Base-by-base conservation (phyloP, 2,329 filamentous ascomycete species). In the Massarina eburnea region DNA sequence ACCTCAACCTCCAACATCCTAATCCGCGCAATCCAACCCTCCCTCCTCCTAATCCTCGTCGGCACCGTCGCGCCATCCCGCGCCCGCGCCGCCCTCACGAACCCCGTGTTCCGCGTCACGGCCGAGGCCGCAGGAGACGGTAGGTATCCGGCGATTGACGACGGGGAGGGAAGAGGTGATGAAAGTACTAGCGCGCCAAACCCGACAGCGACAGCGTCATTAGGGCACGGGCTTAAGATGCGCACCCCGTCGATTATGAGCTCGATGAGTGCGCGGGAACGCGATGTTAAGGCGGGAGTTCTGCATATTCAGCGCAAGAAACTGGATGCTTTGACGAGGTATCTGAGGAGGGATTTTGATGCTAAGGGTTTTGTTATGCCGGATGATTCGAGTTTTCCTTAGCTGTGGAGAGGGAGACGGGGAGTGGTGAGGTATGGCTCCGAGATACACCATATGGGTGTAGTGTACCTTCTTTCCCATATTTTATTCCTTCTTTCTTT, bases 251-350 rank as follows among this genome's bases (percentile, higher is more conserved):
- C 67, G 1, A 59, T 71, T 10, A 59, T 59, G 33, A 72, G 67
- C 56, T 59, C 67, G 24, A 65, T 71, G 60, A 68, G 67, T 48
- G 56, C 65, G 39, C 52, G 59, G n/a, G 65, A 72, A 30, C 62
- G 61, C 34, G 65, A 72, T 46, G 51, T 72, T 46, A 59, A 61
- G 30, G 51, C 63, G 8, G 72, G 73, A 17, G 67, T 71, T 2
- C 62, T 79, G n/a, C 72, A 74, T 29, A 66, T 78, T 18, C 76
- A 79, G 47, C 69, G 75, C 10, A 74, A 71, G 58, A 76, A 76
- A 59, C 49, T 77, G 19, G 75, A 78, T 41, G 71, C 71, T 3
- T 63, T 78, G 58, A 70, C 73, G 1, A 64, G 68, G 20, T 73
- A 71, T 30, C 70, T 77, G 8, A 56, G 71, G 34, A 54, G 55